phyloP scores from a whole-genome alignment of 179 eudicot genomes.

The Drosera spatulata region DNA sequence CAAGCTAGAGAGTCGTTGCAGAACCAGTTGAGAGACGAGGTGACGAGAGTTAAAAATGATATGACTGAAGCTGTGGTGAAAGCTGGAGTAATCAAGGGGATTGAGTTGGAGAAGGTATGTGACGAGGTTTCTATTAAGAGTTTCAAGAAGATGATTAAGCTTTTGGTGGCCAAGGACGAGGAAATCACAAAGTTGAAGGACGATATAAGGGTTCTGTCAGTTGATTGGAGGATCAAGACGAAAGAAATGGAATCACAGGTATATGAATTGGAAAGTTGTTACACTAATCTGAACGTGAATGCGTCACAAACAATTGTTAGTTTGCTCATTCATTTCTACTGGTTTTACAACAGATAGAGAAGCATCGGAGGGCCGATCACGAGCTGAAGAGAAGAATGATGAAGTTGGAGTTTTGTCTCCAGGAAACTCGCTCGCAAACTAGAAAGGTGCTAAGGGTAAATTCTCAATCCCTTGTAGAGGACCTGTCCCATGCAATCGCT shows the following conservation, averaged over 20 bases:
- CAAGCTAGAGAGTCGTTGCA: too few species aligned
- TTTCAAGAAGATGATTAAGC: constrained; percentile 57
- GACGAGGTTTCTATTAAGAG: constrained; percentile 77
- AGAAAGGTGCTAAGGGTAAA: constrained; percentile 91
- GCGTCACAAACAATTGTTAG: not conserved
- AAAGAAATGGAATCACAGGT: constrained; percentile 90
- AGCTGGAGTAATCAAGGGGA: constrained; percentile 52
- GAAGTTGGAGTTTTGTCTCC: constrained; percentile 93
- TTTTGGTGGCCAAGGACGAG: constrained; percentile 59
- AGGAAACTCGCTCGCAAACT: constrained; percentile 94
- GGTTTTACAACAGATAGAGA: constrained; percentile 42
- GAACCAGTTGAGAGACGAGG: constrained; percentile 80
- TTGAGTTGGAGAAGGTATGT: constrained; percentile 64
- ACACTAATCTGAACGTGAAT: not conserved
- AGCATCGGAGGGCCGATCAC: constrained; percentile 71
- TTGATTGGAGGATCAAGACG: constrained; percentile 86
- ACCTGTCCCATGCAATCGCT: too few species aligned
- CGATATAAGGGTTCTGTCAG: constrained; percentile 68
- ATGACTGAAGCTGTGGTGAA: constrained; percentile 72
- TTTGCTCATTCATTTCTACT: not conserved
- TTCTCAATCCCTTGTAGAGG: too few species aligned
- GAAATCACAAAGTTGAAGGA: constrained; percentile 69
- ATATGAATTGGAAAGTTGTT: constrained; percentile 3
- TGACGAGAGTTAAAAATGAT: constrained; percentile 72
- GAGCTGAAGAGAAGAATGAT: constrained; percentile 84